Base-by-base conservation (phyloP, 2,329 filamentous ascomycete species). In the Neonectria neomacrospora region DNA sequence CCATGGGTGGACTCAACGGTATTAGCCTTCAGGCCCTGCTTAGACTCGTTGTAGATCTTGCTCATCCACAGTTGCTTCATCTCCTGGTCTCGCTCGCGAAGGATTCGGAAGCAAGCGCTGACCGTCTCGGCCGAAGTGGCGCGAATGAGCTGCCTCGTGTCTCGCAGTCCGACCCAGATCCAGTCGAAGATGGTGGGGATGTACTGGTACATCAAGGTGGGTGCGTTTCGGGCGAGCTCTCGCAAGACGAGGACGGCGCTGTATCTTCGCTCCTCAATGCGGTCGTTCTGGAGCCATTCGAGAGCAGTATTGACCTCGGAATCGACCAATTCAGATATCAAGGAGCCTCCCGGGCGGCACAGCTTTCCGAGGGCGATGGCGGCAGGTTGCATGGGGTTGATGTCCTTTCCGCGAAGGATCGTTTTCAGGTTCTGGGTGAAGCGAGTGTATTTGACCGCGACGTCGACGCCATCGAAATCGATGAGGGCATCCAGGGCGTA, bases 261-360 rank as follows among this genome's bases (percentile, higher is more conserved):
- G 76, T 98, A 97, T 71, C 96, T 88, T 71, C 95, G 88, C 76
- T 95, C 95, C 81, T 99, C 96, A 71, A 97, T 90, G 69, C 95
- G 88, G 76, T 98, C 96, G 52, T 94, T 94, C 76, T 98, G 95
- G 61, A 99, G 87, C 92, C 94, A 98, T 81, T 99, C 96, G 57
- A 99, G 85, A 2, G 96, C 94, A 18, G 94, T 96, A 78, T 97
- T 96, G 65, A 98, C 94, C 79, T 99, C 95, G 58, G 94, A 95
- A 76, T 99, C 96, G 61, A 99, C 96, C 58, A 99, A 84, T 78
- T 98, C 95, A 8, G 95, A 96, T 47, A 97, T 97, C 67, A 98
- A 85, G 32, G 96, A 94, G 64, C 96, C 96, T 66, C 96, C 96
- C 0, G 96, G 96, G 70, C 93, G 90, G 65, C 95, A 97, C 63